Base-by-base conservation (phyloP, 768 basidiomycete species). In the Galerina sulciceps region DNA sequence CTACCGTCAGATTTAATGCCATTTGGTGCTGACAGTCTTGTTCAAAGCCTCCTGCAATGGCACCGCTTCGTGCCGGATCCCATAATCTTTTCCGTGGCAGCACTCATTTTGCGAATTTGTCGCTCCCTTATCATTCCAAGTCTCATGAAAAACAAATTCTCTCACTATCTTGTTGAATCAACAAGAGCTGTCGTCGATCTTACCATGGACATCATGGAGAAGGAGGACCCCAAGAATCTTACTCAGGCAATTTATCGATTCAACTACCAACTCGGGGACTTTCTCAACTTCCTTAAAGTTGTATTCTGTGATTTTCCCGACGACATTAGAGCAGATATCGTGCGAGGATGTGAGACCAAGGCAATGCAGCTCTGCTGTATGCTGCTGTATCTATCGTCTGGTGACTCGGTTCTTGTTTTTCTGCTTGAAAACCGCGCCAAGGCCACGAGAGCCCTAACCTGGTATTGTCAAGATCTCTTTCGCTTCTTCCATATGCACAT, bases 401-500 rank as follows among this genome's bases (percentile, higher is more conserved):
- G 51, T 31, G n/a, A 34, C 26, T 13, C 5, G 13, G 6, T 45
- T 26, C 43, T 35, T 8, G 6, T 45, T 26, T 36, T 35, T 8
- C 17, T 17, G 10, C 26, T 18, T 20, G 40, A 14, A 10, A 13
- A 20, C 13, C 34, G 22, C 18, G 36, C 20, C 6, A 14, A 35
- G 3, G 5, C 6, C 6, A 42, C 6, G 26, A 26, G 6, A 26
- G 6, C 26, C 26, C 26, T 41, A 1, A 5, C 22, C 14, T 1
- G 20, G 8, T 40, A 46, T 13, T 53, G 57, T 15, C 53, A 51
- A 14, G 10, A 31, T 17, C 35, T 62, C 3, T 62, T 55, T 46
- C 57, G 61, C 17, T 62, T 58, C 36, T 62, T 62, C 26, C 53
- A 62, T 50, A 62, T 62, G 57, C 61, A 58, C 20, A 18, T 55